phyloP scores from a whole-genome alignment of 257 asterid genomes.

The Verbena officinalis region DNA sequence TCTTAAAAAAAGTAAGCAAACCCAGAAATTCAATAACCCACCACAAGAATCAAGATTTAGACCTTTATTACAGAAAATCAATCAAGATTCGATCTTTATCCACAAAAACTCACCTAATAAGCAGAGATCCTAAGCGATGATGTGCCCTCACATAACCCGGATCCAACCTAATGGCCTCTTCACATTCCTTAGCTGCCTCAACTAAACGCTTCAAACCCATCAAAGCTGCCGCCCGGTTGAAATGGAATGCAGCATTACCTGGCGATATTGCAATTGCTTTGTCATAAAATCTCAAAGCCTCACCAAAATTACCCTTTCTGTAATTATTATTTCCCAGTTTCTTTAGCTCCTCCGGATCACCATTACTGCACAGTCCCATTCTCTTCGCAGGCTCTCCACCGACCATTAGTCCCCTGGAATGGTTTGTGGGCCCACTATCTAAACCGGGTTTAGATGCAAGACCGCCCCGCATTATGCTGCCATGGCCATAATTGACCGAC shows the following conservation, averaged over 20 bases:
- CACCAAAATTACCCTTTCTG: slow-evolving; percentile 60
- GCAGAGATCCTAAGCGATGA: slow-evolving; percentile 82
- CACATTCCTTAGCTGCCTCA: slow-evolving; percentile 82
- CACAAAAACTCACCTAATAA: slow-evolving; percentile 70
- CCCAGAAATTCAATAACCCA: neutral
- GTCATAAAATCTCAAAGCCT: slow-evolving; percentile 75
- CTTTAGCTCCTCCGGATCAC: slow-evolving; percentile 87
- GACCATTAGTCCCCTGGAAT: slow-evolving; percentile 38
- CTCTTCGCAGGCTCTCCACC: slow-evolving; percentile 51
- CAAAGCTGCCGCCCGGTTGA: slow-evolving; percentile 82
- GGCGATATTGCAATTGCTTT: slow-evolving; percentile 75
- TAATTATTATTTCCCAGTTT: slow-evolving; percentile 75
- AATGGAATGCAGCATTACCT: slow-evolving; percentile 70
- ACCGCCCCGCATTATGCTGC: slow-evolving; percentile 68
- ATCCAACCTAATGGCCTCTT: slow-evolving; percentile 86
- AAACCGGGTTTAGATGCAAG: slow-evolving; percentile 33
- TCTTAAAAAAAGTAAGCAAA: slow-evolving; percentile 5
- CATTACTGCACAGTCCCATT: slow-evolving; percentile 27
- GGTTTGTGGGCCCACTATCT: slow-evolving; percentile 24
- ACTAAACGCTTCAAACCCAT: slow-evolving; percentile 59
- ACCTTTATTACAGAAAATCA: slow-evolving; percentile 26
- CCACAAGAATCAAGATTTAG: slow-evolving; percentile 30
- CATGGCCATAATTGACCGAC: slow-evolving; percentile 64
- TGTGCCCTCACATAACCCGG: slow-evolving; percentile 84
- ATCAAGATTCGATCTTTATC: slow-evolving; percentile 23